Percentiles rank a stretch among this genome's conserved stretches.
Evolutionary conservation across 2,329 filamentous ascomycete species (phyloP).

Genomic region (Diaporthe vexans): DNA sequence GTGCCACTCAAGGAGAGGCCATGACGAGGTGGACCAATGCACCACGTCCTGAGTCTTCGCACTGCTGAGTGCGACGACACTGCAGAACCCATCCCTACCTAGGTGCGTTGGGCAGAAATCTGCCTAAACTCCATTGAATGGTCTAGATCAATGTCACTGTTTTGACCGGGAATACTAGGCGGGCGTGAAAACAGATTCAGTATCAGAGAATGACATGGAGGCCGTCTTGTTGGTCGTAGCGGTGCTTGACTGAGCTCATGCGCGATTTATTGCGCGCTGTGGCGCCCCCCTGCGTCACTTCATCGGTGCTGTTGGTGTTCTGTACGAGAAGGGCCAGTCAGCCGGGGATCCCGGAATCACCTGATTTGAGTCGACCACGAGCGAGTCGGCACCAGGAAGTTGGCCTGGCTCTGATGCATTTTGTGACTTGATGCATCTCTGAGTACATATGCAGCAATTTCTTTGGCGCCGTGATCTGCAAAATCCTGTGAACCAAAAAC

Average conservation of each 20-base stretch:
- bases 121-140: neutral
- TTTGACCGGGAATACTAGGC: neutral
- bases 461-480: neutral
- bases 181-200: neutral
- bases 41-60: neutral
- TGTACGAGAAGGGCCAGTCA: slow-evolving; percentile 3
- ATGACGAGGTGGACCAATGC: neutral
- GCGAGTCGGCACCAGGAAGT: neutral
- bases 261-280: slow-evolving; percentile 13
- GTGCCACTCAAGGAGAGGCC: neutral
- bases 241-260: neutral
- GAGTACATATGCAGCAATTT: neutral
- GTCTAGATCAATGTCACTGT: neutral
- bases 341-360: slow-evolving; percentile 19
- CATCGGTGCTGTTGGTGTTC: neutral
- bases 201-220: neutral
- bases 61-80: neutral
- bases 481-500: neutral
- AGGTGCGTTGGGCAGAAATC: neutral
- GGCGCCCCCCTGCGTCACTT: neutral
- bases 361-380: slow-evolving; percentile 12
- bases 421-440: neutral
- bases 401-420: neutral
- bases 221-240: neutral
- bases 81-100: neutral